These are phyloP conservation scores for Paramyrothecium roridum DNA, from an alignment of 2,329 filamentous ascomycete species.

Conservation along the genomic window DNA sequence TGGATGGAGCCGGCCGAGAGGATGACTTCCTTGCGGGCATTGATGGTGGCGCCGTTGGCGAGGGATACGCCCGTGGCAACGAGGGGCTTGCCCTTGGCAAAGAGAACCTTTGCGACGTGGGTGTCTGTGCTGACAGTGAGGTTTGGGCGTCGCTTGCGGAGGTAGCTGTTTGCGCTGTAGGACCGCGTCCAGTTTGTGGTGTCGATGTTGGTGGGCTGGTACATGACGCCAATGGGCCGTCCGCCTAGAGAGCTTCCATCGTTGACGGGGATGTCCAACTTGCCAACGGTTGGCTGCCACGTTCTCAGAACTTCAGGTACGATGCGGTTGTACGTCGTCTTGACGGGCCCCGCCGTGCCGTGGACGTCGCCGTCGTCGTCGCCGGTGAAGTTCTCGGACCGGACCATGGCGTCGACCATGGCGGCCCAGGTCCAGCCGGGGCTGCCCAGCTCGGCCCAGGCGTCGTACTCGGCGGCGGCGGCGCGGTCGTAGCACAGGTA, in stretches of 20 bases:
- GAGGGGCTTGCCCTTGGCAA: not conserved
- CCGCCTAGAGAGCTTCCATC: constrained; percentile 39
- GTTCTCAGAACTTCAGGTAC: constrained; percentile 36
- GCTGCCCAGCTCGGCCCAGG: constrained; percentile 34
- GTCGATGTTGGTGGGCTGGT: constrained; percentile 42
- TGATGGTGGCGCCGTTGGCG: not conserved
- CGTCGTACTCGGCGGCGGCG: constrained; percentile 29
- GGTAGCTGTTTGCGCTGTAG: constrained; percentile 41
- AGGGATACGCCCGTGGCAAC: not conserved
- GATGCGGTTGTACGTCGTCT: constrained; percentile 31
- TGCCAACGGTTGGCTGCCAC: constrained; percentile 37
- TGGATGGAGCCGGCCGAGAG: not conserved
- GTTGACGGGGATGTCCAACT: constrained; percentile 26
- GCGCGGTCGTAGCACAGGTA: constrained; percentile 36
- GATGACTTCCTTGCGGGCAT: not conserved
- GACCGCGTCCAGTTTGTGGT: constrained; percentile 38
- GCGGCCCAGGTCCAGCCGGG: constrained; percentile 31
- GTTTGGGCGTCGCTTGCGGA: constrained; percentile 33
- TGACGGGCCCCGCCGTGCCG: constrained; percentile 17
- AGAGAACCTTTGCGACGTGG: not conserved
- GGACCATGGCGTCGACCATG: constrained; percentile 28
- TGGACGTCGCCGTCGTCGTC: constrained; percentile 8
- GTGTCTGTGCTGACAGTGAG: constrained; percentile 26
- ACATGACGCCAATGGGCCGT: constrained; percentile 39
- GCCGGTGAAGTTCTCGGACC: constrained; percentile 24